Evolutionary conservation across 257 asterid genomes (phyloP).

Genomic region (Solanum arcanum): DNA sequence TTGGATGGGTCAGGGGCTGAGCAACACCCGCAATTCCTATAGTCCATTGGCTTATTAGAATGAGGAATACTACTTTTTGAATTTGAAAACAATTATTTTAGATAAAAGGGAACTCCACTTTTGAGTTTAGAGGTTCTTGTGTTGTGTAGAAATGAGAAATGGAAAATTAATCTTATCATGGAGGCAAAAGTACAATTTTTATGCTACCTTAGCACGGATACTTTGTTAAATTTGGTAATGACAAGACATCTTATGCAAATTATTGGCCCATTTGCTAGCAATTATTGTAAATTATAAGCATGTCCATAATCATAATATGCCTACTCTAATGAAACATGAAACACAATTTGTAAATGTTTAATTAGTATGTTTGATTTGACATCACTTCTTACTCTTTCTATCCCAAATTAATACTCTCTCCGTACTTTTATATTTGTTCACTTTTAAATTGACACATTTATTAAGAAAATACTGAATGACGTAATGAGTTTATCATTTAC

Average conservation of each 20-base stretch:
- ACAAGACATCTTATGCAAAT: background rate
- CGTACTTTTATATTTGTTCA: accelerated
- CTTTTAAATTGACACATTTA: too few species aligned
- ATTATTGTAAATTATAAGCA: background rate
- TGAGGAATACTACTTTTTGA: conserved; percentile 21
- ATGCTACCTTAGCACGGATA: background rate
- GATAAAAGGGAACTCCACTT: conserved; percentile 37
- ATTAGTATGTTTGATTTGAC: background rate
- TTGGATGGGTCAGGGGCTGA: too few species aligned
- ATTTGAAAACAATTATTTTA: conserved; percentile 12
- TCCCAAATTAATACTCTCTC: background rate
- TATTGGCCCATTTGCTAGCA: background rate
- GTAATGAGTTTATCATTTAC: too few species aligned
- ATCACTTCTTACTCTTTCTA: background rate
- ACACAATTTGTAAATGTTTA: background rate
- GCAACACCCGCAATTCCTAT: too few species aligned
- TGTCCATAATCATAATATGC: background rate
- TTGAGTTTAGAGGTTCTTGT: conserved; percentile 1
- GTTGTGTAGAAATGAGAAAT: background rate
- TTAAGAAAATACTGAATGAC: too few species aligned
- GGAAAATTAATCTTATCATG: background rate
- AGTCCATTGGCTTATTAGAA: conserved; percentile 38
- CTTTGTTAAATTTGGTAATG: background rate
- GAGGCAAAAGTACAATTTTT: background rate
- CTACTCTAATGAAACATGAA: background rate